phyloP scores from a whole-genome alignment of 1,139 yeast species.

The Sporopachydermia cereana region DNA sequence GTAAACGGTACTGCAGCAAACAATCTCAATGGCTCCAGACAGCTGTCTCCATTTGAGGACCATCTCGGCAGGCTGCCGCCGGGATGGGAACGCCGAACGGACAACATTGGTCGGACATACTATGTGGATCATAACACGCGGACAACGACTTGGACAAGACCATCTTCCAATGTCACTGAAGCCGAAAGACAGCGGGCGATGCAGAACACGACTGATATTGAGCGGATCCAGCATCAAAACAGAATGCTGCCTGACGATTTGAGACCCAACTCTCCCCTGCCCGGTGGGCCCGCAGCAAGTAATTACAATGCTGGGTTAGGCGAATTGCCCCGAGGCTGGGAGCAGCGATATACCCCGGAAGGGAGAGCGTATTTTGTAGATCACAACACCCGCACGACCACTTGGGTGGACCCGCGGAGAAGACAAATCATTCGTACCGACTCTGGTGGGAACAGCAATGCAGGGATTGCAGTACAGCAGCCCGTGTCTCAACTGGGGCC shows the following conservation, averaged over 20 bases:
- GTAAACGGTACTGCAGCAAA: conserved; percentile 10
- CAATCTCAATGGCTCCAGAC: conserved; percentile 31
- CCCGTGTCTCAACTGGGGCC: conserved; percentile 99
- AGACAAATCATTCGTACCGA: conserved; percentile 96
- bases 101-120: conserved; percentile 92
- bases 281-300: neutral
- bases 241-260: conserved; percentile 75
- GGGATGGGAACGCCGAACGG: conserved; percentile 98
- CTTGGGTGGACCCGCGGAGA: conserved; percentile 99
- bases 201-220: conserved; percentile 64
- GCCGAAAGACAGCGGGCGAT: conserved; percentile 26
- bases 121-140: conserved; percentile 96
- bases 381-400: conserved; percentile 95
- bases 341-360: conserved; percentile 94
- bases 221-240: conserved; percentile 82
- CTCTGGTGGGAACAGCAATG: conserved; percentile 30
- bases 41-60: conserved; percentile 88
- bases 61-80: conserved; percentile 94
- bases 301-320: conserved; percentile 77
- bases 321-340: conserved; percentile 98
- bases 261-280: neutral
- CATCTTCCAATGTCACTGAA: conserved; percentile 41
- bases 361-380: conserved; percentile 98
- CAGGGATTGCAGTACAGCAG: conserved; percentile 75
- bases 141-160: conserved; percentile 97